Evolutionary conservation across 768 basidiomycete genomes (phyloP), one percentile per base, ranked within the genome.

Genomic region (Pisolithus marmoratus): DNA sequence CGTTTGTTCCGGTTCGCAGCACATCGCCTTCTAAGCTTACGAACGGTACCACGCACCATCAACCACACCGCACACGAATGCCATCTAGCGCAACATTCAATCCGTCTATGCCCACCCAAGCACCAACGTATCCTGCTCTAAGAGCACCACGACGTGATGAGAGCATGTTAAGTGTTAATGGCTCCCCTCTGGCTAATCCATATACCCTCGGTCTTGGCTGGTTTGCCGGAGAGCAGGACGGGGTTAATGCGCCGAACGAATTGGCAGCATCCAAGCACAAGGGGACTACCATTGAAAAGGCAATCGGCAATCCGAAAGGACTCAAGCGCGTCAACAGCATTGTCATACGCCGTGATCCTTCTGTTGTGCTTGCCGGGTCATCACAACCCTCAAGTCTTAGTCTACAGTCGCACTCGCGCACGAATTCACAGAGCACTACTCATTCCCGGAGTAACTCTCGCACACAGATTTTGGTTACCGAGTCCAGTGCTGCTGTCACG

Each of bases 151-250:
- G 85, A 38, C 80, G 75, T 56, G 81, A 89, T 60, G 90, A 93
- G 66, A 82, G 75, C 60, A 81, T 91, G 80, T 74, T 91, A 46
- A 88, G 88, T 60, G 67, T 86, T 19, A 92, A 93, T 54, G 90
- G 90, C 4, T 90, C 87, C 0, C 90, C 90, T 0, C 74, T 92
- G 17, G 81, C 83, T 17, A 90, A 90, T 63, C 88, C 89, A 1
- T 86, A 84, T 60, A 74, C 82, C 53, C 80, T 84, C 58, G 84
- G 83, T 19, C 62, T 82, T 42, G 72, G 77, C 37, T 81, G 83
- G 83, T 77, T 84, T 58, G 73, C 74, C 55, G 54, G 57, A 1
- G 73, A 73, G 20, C 63, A 64, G 11, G 63, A 51, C 3, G 58
- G 54, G 8, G 47, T 40, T 2, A 58, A 52, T 31, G 19, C 43